Base-by-base conservation (phyloP, 2,329 filamentous ascomycete genomes). In the Pyrenophora teres region DNA sequence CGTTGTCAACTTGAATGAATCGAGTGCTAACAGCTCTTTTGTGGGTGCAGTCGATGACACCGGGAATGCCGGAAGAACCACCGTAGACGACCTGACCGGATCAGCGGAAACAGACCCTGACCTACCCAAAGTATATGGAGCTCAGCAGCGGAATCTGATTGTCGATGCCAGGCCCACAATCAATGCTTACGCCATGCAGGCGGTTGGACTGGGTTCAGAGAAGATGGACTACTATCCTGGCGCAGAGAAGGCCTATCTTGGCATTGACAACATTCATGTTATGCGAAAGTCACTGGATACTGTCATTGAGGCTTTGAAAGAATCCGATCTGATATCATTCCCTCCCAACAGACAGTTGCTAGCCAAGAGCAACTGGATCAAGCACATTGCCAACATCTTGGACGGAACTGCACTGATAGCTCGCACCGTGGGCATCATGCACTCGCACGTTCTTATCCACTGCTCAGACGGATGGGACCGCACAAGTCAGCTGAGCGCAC, bases 391-490 rank as follows among this genome's bases (percentile, higher is more conserved):
- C 18, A 86, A 87, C 23, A 85, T 99, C 39, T 78, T 99, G 13
- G 89, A 94, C 55, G 94, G 94, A 1, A 88, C 92, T 5, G 84
- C 87, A 41, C 80, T 95, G 50, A 96, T 97, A 62, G 88, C 92
- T 25, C 83, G 89, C 27, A 90, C 94, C 64, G 87, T 99, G 30
- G 94, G 92, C 25, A 87, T 97, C 51, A 89, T 91, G 60, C 93
- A 97, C 68, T 96, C 92, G 1, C 92, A 99, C 71, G 93, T 96
- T 9, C 78, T 99, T 39, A 96, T 99, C 41, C 94, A 99, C 74
- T 99, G 94, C 75, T 97, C 94, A 2, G 94, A 99, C 74, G 94
- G 94, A 3, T 99, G 94, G 94, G 94, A 99, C 75, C 88, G 94
- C 43, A 99, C 94, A 6, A 93, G 92, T 66, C 94, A 99, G 76